Conservation (phyloP, 2,329 filamentous ascomycete species). For the Thelonectria blattea region DNA sequence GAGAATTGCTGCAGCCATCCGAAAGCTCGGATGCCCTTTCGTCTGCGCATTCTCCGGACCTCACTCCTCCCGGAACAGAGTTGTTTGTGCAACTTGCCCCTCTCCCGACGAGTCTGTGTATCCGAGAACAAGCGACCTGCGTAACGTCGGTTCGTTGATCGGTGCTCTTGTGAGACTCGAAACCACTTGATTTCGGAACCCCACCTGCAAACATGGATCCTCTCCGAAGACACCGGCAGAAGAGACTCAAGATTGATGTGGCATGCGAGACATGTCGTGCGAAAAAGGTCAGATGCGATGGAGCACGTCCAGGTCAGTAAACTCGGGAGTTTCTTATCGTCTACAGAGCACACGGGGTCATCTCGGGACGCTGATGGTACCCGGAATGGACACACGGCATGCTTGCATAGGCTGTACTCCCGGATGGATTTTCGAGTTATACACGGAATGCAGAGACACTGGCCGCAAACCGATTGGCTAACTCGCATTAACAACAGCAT, state of each 20-base stretch:
- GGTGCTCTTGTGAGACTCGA: background rate
- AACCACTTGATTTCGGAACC: background rate
- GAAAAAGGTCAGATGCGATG: constrained; percentile 52
- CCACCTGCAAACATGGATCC: constrained; percentile 18
- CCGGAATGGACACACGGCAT: no score
- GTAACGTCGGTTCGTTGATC: background rate
- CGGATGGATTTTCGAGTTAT: background rate
- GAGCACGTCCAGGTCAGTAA: constrained; percentile 44
- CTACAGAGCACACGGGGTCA: no score
- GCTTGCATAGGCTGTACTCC: no score
- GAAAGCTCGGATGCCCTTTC: background rate
- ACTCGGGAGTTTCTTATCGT: background rate
- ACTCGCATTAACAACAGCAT: constrained; percentile 32
- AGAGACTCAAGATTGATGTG: constrained; percentile 51
- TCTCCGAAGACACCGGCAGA: constrained; percentile 25
- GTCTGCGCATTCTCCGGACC: background rate
- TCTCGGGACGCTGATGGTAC: background rate
- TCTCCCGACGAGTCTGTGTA: background rate
- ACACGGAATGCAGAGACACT: background rate
- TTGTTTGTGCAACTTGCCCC: background rate
- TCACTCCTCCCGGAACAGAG: background rate
- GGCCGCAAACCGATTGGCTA: background rate
- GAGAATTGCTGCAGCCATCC: background rate
- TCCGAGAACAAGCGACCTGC: background rate
- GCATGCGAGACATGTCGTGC: constrained; percentile 51